Evolutionary conservation across 169 alveolate species (phyloP).

Genomic region (Plasmodium gonderi): DNA sequence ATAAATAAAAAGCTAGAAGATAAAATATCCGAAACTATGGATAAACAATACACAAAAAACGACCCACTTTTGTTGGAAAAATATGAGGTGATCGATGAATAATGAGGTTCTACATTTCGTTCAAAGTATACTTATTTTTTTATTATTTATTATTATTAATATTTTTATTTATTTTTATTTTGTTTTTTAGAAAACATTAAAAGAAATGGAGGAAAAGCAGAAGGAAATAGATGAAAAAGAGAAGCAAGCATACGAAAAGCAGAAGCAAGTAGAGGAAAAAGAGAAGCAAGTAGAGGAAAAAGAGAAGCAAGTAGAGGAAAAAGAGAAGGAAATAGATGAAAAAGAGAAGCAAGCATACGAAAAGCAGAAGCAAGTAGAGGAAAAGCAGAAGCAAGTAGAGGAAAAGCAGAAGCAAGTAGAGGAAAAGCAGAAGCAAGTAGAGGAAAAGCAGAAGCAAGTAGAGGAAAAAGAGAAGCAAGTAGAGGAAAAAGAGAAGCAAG

Average conservation of each 20-base stretch:
- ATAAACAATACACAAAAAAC: not conserved
- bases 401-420: slow-evolving; percentile 18
- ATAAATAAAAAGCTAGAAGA: slow-evolving; percentile 41
- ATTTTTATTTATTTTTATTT: not conserved
- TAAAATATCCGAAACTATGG: slow-evolving; percentile 19
- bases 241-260: not conserved
- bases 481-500: not conserved
- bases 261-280: slow-evolving; percentile 9
- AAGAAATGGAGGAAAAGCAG: slow-evolving; percentile 30
- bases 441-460: not conserved
- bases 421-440: slow-evolving; percentile 3
- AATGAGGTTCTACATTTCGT: not conserved
- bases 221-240: not conserved
- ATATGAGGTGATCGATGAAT: slow-evolving; percentile 26
- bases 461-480: not conserved
- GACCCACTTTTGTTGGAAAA: slow-evolving; percentile 25
- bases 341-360: not conserved
- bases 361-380: not conserved
- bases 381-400: slow-evolving; percentile 1
- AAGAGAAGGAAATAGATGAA: slow-evolving; percentile 5
- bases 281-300: slow-evolving; percentile 7
- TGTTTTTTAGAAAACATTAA: slow-evolving; percentile 31
- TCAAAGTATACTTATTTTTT: slow-evolving; percentile 8
- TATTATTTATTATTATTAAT: not conserved
- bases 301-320: slow-evolving; percentile 16